Evolutionary conservation across 129 eudicot genomes (phyloP).

Genomic region (Artemisia argyi): DNA sequence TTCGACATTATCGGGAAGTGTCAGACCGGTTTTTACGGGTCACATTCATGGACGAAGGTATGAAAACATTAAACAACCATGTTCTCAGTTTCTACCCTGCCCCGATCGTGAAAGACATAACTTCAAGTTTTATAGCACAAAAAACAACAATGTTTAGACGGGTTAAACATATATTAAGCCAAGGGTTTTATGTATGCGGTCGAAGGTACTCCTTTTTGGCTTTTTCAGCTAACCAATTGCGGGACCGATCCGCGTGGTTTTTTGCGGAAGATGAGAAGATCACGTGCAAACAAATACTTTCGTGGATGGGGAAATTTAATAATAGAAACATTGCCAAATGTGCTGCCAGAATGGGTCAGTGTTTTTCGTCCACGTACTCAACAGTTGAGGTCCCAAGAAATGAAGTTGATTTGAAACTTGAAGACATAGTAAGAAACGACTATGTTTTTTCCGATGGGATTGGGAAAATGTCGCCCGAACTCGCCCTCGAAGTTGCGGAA

Average conservation of each 20-base stretch:
- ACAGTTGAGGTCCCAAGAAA: background rate
- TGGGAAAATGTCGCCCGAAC: constrained; percentile 8
- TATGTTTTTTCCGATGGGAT: constrained; percentile 5
- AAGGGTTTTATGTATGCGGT: constrained; percentile 3
- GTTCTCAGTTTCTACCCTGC: constrained; percentile 49
- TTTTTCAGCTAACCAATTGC: constrained; percentile 9
- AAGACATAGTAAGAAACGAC: background rate
- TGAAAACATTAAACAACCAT: constrained; percentile 48
- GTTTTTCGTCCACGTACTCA: background rate
- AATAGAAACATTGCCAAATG: background rate
- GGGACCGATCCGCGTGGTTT: constrained; percentile 7
- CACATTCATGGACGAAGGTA: constrained; percentile 75
- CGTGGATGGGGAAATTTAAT: constrained; percentile 4
- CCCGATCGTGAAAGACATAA: constrained; percentile 51
- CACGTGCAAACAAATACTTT: background rate
- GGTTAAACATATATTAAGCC: background rate
- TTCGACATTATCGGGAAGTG: constrained; percentile 46
- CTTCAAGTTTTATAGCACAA: constrained; percentile 25
- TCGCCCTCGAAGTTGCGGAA: constrained; percentile 3
- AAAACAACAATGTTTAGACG: constrained; percentile 5
- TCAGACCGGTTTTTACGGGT: constrained; percentile 66
- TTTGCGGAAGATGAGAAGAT: constrained; percentile 2
- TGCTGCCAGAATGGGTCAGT: constrained; percentile 11
- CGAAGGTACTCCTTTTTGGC: constrained; percentile 5
- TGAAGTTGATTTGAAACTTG: background rate